These are phyloP conservation scores for Xylaria polymorpha DNA, from an alignment of 2,329 filamentous ascomycete species.

Conservation along the genomic window DNA sequence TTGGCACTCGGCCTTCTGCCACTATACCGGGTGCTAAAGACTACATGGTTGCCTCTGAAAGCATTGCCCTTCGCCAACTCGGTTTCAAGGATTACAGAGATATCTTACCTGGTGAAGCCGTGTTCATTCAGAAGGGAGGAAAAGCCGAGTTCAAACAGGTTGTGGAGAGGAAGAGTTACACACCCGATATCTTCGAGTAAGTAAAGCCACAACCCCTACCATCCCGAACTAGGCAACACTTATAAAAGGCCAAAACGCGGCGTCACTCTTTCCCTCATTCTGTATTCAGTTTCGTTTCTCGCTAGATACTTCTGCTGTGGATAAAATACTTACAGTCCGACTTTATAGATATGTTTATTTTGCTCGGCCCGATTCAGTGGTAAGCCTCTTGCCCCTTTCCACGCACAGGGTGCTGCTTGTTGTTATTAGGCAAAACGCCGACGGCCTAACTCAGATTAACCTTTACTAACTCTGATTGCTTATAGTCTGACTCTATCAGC, in stretches of 20 bases:
- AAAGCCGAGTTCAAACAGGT: constrained; percentile 78
- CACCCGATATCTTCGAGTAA: constrained; percentile 65
- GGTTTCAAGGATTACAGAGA: constrained; percentile 77
- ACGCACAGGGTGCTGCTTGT: no score
- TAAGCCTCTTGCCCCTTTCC: constrained; percentile 49
- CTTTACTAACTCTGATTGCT: constrained; percentile 12
- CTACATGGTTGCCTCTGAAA: constrained; percentile 87
- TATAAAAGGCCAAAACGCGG: background rate
- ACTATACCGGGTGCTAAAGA: constrained; percentile 69
- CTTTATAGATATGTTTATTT: constrained; percentile 76
- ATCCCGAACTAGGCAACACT: background rate
- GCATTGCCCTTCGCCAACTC: constrained; percentile 77
- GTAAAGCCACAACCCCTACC: background rate
- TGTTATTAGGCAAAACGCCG: background rate
- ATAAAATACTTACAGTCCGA: constrained; percentile 1
- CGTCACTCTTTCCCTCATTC: background rate
- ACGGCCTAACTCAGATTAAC: background rate
- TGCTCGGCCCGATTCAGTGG: constrained; percentile 78
- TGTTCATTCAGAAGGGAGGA: constrained; percentile 79
- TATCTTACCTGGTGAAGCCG: constrained; percentile 78
- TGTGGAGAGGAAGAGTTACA: constrained; percentile 70
- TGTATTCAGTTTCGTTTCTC: no score
- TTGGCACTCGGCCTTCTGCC: constrained; percentile 72
- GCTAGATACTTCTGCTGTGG: background rate
- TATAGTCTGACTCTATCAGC: constrained; percentile 47